These are phyloP conservation scores for Diplotaxis tenuifolia DNA, from an alignment of 345 rosid genomes.

Conservation along the genomic window DNA sequence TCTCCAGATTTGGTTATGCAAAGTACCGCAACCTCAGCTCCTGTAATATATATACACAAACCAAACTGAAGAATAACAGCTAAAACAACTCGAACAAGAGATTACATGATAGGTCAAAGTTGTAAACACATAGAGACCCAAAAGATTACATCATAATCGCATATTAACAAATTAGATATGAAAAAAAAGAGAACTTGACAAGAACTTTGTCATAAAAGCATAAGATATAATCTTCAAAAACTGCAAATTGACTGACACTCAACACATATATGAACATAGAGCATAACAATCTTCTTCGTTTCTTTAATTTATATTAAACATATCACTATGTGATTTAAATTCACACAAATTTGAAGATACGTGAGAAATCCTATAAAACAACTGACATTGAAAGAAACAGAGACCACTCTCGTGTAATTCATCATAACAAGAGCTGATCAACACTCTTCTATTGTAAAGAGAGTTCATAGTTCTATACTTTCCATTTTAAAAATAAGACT, in stretches of 20 bases:
- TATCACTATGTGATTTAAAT: no score
- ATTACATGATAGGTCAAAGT: no score
- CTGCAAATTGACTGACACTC: not conserved
- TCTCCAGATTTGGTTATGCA: conserved; percentile 94
- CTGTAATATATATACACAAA: conserved; percentile 39
- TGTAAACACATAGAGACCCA: not conserved
- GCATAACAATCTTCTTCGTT: no score
- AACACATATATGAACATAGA: not conserved
- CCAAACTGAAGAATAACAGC: not conserved
- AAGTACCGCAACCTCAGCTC: conserved; percentile 96
- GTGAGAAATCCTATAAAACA: no score
- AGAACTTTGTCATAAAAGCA: not conserved
- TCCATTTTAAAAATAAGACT: not conserved
- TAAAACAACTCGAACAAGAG: no score
- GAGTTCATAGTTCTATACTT: not conserved
- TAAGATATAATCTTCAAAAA: not conserved
- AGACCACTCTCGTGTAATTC: no score
- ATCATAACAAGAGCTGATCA: no score
- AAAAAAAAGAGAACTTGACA: conserved; percentile 11
- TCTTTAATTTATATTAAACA: no score
- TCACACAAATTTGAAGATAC: no score
- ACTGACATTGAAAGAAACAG: no score
- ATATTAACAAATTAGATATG: not conserved
- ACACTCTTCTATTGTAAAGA: no score
- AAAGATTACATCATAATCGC: not conserved